Evolutionary conservation across 306 rosid genomes (phyloP).

Genomic region (Citrullus amarus): DNA sequence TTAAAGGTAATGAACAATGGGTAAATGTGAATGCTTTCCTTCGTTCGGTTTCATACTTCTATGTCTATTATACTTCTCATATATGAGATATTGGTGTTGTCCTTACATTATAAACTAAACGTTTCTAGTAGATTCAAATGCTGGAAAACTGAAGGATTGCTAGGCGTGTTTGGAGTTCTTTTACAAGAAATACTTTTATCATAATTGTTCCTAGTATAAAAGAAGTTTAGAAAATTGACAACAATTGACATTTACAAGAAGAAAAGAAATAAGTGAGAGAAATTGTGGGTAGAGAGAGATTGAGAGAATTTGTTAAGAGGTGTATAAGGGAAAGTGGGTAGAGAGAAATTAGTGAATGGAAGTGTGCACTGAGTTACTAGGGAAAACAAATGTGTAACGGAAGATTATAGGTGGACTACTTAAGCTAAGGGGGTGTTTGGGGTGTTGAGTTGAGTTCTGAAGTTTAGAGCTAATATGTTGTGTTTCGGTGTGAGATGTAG

Average conservation of each 20-base stretch:
- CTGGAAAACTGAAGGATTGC: not conserved
- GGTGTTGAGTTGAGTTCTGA: too few relatives aligned
- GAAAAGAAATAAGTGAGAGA: too few relatives aligned
- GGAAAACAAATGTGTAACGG: not conserved
- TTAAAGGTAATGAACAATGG: constrained; percentile 37
- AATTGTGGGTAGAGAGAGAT: too few relatives aligned
- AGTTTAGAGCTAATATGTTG: too few relatives aligned
- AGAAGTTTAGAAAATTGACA: not conserved
- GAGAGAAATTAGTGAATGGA: not conserved
- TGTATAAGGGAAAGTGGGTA: not conserved
- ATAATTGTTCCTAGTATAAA: too few relatives aligned
- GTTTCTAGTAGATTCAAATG: not conserved
- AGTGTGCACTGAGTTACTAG: not conserved
- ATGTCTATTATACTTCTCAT: not conserved
- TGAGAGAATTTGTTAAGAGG: too few relatives aligned
- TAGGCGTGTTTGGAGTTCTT: not conserved
- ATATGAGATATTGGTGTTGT: not conserved
- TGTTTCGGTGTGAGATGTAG: too few relatives aligned
- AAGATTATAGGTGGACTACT: not conserved
- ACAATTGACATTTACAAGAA: too few relatives aligned
- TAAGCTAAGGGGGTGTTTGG: not conserved
- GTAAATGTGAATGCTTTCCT: not conserved
- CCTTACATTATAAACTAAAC: not conserved
- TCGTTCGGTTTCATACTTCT: not conserved
- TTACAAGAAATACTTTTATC: not conserved